Conservation (phyloP, 1,284 basidiomycete species). For the Jaminaea rosea region DNA sequence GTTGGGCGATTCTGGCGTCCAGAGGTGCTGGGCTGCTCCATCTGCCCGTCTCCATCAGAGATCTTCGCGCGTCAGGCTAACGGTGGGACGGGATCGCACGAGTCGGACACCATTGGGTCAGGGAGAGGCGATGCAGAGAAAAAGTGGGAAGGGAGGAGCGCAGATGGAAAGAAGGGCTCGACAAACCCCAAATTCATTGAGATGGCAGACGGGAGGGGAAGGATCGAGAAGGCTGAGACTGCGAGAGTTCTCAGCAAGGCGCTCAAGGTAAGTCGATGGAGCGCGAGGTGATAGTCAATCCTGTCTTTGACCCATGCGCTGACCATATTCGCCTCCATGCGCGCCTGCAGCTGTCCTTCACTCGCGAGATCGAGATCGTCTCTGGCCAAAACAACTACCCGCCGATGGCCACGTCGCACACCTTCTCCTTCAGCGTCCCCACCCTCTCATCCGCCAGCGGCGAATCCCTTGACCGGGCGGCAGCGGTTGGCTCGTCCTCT, state of each 20-base stretch:
- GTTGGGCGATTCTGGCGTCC: conserved; percentile 88
- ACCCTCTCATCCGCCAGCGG: conserved; percentile 20
- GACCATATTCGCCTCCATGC: no score
- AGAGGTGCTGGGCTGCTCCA: conserved; percentile 57
- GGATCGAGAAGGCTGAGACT: conserved; percentile 32
- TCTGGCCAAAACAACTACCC: conserved; percentile 34
- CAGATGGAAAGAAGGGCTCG: conserved; percentile 31
- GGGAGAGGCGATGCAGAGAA: no score
- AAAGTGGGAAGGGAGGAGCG: conserved; percentile 16
- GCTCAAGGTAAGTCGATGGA: conserved; percentile 24
- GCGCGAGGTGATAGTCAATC: no score
- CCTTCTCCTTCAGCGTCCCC: conserved; percentile 64
- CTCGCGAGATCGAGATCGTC: conserved; percentile 77
- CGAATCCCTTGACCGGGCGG: conserved; percentile 7
- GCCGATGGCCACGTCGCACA: conserved; percentile 71
- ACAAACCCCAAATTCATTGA: conserved; percentile 41
- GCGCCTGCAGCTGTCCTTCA: conserved; percentile 62
- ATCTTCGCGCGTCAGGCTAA: conserved; percentile 4
- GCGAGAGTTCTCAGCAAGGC: conserved; percentile 36
- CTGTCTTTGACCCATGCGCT: no score
- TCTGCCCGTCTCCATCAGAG: conserved; percentile 49
- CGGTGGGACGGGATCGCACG: conserved; percentile 1
- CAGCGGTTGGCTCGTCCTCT: conserved; percentile 8
- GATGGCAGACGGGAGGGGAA: conserved; percentile 38
- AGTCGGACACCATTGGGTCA: not conserved